phyloP scores from a whole-genome alignment of 2,329 filamentous ascomycete genomes.

The Rhynchosporium graminicola region DNA sequence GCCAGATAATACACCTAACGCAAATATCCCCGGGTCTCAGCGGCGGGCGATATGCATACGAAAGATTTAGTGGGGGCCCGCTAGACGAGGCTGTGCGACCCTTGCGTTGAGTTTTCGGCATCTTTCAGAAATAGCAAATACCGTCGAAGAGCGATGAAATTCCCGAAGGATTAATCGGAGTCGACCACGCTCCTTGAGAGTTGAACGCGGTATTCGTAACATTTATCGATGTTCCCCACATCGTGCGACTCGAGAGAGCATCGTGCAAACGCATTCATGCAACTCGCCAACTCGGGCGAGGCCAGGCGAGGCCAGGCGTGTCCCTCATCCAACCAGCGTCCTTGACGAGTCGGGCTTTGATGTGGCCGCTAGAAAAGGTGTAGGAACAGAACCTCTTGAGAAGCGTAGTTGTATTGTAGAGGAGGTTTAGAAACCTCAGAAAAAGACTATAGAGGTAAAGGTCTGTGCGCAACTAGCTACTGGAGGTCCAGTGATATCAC shows the following conservation, averaged over 20 bases:
- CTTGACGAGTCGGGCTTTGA: too few species aligned
- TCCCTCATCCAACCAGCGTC: not conserved
- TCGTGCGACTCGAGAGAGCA: not conserved
- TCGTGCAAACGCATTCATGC: not conserved
- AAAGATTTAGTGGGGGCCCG: not conserved
- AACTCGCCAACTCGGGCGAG: not conserved
- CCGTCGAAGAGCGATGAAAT: not conserved
- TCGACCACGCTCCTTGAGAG: not conserved
- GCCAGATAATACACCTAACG: constrained; percentile 22
- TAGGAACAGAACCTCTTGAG: too few species aligned
- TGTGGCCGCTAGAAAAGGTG: too few species aligned
- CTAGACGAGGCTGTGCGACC: not conserved
- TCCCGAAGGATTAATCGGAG: not conserved
- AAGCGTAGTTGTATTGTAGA: too few species aligned
- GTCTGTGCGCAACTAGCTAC: too few species aligned
- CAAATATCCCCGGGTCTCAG: constrained; percentile 13
- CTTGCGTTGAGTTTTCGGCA: not conserved
- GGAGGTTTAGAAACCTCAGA: too few species aligned
- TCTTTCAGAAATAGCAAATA: not conserved
- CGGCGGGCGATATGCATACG: not conserved
- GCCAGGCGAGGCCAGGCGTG: not conserved
- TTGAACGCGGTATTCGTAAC: not conserved
- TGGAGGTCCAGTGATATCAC: too few species aligned
- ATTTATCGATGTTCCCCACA: not conserved
- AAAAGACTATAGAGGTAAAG: too few species aligned